Conservation (phyloP, 73 alveolate genomes). For the Paramecium tetraurelia region DNA sequence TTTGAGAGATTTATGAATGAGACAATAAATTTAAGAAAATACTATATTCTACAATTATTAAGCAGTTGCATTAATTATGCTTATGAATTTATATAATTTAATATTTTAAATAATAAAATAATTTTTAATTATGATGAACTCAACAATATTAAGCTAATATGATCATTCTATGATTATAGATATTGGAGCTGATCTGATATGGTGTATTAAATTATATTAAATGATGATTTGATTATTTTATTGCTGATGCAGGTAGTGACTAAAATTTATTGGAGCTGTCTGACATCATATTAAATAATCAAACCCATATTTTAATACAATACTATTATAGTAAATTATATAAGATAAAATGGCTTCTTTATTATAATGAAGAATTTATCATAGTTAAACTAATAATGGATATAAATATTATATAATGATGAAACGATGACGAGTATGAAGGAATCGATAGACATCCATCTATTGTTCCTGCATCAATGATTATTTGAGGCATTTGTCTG, state of each 20-base stretch:
- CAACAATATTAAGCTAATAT: neutral
- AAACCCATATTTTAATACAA: neutral
- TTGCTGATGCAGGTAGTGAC: neutral
- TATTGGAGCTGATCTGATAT: neutral
- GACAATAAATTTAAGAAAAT: neutral
- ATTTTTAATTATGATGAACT: neutral
- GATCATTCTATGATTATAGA: neutral
- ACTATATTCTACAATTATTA: neutral
- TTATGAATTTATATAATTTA: neutral
- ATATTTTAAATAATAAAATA: neutral
- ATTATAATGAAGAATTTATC: neutral
- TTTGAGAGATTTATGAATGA: neutral
- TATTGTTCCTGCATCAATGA: neutral
- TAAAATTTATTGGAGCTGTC: constrained; percentile 5
- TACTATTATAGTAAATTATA: neutral
- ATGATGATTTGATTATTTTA: neutral
- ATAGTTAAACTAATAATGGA: neutral
- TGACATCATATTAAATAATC: neutral
- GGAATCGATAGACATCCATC: constrained; percentile 11
- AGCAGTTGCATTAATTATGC: neutral
- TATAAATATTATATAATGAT: neutral
- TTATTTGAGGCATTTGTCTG: constrained; percentile 51
- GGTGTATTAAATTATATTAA: neutral
- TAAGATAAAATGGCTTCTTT: neutral
- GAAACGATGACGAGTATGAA: constrained; percentile 43